phyloP scores from a whole-genome alignment of 495 filamentous ascomycete genomes.

The Trichocladium antarcticum region DNA sequence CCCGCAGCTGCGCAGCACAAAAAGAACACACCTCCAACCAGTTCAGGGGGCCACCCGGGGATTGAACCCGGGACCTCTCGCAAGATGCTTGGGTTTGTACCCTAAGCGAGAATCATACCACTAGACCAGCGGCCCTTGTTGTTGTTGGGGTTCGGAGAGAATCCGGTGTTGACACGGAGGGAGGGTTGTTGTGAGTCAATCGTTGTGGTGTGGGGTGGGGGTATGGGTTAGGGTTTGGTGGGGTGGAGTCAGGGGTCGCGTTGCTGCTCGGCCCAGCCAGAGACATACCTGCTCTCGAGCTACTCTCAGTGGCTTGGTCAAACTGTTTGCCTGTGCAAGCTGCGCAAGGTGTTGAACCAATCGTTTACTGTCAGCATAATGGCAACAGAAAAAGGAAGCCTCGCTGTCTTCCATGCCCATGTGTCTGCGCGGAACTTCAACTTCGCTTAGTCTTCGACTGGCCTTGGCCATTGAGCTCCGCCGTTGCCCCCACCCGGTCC shows the following conservation, averaged over 20 bases:
- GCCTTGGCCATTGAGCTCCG: too few relatives aligned
- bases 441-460: too few relatives aligned
- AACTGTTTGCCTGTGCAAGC: too few relatives aligned
- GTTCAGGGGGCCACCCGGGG: conserved; percentile 6
- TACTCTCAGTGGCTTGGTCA: too few relatives aligned
- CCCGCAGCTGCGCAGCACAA: not conserved
- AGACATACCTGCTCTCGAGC: too few relatives aligned
- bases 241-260: not conserved
- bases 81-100: conserved; percentile 3
- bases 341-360: too few relatives aligned
- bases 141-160: not conserved
- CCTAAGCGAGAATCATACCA: conserved; percentile 16
- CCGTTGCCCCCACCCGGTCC: too few relatives aligned
- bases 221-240: not conserved
- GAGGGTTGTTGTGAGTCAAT: not conserved
- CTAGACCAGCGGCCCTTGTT: conserved; percentile 15
- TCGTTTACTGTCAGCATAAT: too few relatives aligned
- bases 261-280: too few relatives aligned
- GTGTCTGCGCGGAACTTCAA: too few relatives aligned
- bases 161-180: not conserved
- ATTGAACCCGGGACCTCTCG: conserved; percentile 16
- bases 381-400: too few relatives aligned
- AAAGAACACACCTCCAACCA: not conserved
- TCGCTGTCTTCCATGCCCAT: too few relatives aligned
- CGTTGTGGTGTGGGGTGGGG: not conserved